Conservation (phyloP, 306 rosid species). For the Malus sylvestris region DNA sequence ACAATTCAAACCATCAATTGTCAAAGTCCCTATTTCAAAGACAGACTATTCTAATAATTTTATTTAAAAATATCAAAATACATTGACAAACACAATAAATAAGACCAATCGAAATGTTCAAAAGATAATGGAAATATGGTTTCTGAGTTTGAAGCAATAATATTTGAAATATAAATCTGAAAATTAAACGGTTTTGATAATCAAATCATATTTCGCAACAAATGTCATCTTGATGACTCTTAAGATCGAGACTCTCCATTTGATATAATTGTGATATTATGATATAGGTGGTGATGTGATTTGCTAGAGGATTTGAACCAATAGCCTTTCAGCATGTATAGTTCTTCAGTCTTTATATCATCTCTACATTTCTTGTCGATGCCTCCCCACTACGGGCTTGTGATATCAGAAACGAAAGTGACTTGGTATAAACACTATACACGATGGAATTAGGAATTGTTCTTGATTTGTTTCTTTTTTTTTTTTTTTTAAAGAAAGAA, state of each 20-base stretch:
- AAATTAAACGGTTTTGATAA: neutral
- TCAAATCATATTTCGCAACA: neutral
- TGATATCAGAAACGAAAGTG: neutral
- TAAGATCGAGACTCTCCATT: neutral
- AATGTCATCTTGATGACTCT: neutral
- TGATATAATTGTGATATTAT: neutral
- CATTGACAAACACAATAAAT: neutral
- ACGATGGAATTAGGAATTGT: neutral
- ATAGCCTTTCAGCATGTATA: neutral
- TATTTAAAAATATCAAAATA: too few species aligned
- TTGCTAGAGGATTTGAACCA: slow-evolving; percentile 10
- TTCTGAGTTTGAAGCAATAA: neutral
- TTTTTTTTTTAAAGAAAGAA: too few species aligned
- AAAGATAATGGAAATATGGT: neutral
- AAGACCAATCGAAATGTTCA: neutral
- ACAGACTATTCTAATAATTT: neutral
- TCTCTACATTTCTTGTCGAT: slow-evolving; percentile 5
- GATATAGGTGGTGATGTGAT: slow-evolving; percentile 15
- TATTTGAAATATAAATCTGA: too few species aligned
- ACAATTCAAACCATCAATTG: neutral
- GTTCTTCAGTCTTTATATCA: neutral
- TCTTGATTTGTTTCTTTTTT: neutral
- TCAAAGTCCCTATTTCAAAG: neutral
- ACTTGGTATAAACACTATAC: neutral
- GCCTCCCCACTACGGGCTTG: neutral